Conservation (phyloP, 2,329 filamentous ascomycete species). For the Neurospora sp. region DNA sequence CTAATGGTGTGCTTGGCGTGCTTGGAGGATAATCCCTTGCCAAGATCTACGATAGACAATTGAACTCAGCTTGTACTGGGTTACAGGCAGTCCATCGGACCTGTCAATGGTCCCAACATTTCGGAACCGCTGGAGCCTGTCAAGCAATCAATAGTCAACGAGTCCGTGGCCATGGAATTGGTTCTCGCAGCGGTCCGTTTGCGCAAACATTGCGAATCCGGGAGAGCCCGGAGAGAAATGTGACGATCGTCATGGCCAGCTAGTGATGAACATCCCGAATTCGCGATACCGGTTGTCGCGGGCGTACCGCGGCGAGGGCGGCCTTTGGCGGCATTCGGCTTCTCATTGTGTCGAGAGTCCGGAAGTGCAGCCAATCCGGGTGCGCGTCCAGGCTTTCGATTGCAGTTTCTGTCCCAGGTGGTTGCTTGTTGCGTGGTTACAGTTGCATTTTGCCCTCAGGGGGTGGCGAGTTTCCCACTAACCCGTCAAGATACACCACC, state of each 20-base stretch:
- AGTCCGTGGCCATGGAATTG: not conserved
- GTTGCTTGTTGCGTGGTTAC: not conserved
- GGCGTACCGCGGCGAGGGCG: not conserved
- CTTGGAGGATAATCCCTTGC: not conserved
- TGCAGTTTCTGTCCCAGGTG: not conserved
- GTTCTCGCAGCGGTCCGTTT: not conserved
- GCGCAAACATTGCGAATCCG: not conserved
- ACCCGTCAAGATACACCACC: not conserved
- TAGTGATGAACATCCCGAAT: not conserved
- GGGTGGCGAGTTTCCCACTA: not conserved
- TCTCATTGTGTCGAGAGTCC: not conserved
- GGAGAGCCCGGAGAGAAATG: not conserved
- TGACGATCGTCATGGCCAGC: not conserved
- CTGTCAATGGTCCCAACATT: not conserved
- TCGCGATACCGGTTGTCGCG: not conserved
- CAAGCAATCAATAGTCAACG: not conserved
- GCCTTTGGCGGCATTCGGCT: not conserved
- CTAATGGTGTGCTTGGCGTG: not conserved
- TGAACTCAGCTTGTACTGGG: not conserved
- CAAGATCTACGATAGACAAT: not conserved
- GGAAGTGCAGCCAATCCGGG: not conserved
- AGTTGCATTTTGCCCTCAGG: not conserved
- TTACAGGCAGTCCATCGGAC: not conserved
- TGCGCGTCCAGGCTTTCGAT: not conserved
- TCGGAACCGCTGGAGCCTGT: not conserved